Evolutionary conservation across 352 stramenopile genomes (phyloP).

Genomic region (Globisporangium paroecandrum): DNA sequence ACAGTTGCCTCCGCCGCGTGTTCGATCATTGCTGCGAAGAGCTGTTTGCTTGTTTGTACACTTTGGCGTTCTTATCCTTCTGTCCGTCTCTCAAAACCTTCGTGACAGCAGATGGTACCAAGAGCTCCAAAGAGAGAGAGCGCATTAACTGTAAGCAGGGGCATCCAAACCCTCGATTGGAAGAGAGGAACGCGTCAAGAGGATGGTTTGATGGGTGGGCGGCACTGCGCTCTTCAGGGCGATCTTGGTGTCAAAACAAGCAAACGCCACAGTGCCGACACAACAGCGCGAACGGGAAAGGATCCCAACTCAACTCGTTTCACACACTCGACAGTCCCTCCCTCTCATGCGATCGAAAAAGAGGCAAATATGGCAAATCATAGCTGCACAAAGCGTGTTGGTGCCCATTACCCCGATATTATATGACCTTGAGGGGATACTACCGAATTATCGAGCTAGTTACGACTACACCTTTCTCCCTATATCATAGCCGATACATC

Average conservation of each 20-base stretch:
- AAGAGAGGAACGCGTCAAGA: background rate
- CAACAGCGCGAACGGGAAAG: background rate
- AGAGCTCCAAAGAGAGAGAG: background rate
- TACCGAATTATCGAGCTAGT: background rate
- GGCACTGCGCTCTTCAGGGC: background rate
- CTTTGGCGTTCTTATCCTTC: background rate
- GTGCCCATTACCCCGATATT: background rate
- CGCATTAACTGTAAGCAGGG: no score
- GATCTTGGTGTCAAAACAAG: background rate
- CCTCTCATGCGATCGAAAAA: background rate
- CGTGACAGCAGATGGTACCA: background rate
- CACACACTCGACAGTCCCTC: background rate
- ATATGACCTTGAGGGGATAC: background rate
- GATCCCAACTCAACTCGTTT: background rate
- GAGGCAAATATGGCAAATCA: background rate
- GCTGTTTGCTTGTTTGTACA: background rate
- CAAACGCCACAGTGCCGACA: background rate
- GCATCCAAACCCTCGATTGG: slow-evolving; percentile 4
- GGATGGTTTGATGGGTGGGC: slow-evolving; percentile 5
- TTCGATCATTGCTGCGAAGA: background rate
- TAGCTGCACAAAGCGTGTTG: background rate
- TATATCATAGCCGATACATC: background rate
- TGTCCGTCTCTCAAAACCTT: background rate
- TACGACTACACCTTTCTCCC: background rate
- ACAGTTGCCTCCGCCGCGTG: background rate